Percentiles rank a stretch among this genome's conserved stretches.
phyloP scores from a whole-genome alignment of 768 basidiomycete genomes.

The Hygrophoropsis aurantiaca region DNA sequence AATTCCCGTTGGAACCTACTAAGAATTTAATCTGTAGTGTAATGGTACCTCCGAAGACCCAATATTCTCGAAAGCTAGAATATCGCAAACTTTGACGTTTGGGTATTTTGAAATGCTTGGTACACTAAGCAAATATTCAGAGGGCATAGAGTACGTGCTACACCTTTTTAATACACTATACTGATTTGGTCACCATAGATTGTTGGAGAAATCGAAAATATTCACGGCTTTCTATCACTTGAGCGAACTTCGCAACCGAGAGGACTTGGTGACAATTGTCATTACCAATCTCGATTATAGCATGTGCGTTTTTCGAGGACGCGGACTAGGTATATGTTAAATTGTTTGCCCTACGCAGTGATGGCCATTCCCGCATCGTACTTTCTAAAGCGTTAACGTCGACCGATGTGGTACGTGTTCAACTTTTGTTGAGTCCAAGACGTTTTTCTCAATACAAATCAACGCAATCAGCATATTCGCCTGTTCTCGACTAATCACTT shows the following conservation, averaged over 20 bases:
- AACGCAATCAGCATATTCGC: constrained; percentile 69
- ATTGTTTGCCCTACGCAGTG: constrained; percentile 48
- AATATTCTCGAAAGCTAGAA: constrained; percentile 79
- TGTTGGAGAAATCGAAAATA: constrained; percentile 88
- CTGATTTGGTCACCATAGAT: constrained; percentile 37
- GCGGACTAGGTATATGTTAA: constrained; percentile 2
- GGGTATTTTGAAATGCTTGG: constrained; percentile 98
- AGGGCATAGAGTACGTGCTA: constrained; percentile 79
- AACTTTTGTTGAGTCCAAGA: not conserved
- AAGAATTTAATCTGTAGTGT: constrained; percentile 49
- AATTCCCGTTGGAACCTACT: not conserved
- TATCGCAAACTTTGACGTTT: constrained; percentile 80
- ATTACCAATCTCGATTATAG: constrained; percentile 91
- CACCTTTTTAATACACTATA: not conserved
- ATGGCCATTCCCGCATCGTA: constrained; percentile 92
- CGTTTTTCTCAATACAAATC: not conserved
- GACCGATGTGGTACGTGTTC: constrained; percentile 72
- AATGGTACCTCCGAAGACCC: constrained; percentile 74
- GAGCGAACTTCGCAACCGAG: constrained; percentile 85
- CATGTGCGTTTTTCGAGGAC: constrained; percentile 51
- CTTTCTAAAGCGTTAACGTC: constrained; percentile 94
- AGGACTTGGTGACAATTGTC: constrained; percentile 89
- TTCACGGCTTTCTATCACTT: constrained; percentile 97
- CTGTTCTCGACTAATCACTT: constrained; percentile 87
- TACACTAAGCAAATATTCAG: constrained; percentile 80